Percentiles rank a stretch among this genome's conserved stretches.
These are phyloP conservation scores for Phtheirospermum japonicum DNA, from an alignment of 257 asterid species.

Conservation along the genomic window DNA sequence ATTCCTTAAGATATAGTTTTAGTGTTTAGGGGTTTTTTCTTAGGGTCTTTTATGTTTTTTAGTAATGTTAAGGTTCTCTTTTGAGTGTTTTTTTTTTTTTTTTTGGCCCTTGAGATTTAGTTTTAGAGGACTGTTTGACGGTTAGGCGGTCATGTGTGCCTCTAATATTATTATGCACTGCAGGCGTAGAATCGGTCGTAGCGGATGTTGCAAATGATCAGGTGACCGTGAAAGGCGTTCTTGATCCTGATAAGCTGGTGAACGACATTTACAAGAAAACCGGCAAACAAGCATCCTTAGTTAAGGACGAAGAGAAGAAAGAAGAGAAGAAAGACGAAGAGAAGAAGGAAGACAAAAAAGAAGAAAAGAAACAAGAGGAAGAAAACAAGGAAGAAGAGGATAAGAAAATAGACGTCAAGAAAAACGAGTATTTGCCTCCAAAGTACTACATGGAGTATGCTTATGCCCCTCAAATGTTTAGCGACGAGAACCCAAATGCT, in stretches of 20 bases:
- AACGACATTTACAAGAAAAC: constrained; percentile 71
- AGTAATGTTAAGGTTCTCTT: too few relatives aligned
- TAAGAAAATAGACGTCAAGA: constrained; percentile 47
- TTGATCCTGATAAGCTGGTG: constrained; percentile 79
- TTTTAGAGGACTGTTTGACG: too few relatives aligned
- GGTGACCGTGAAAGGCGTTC: constrained; percentile 62
- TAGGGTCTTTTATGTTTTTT: not conserved
- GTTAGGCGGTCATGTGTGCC: too few relatives aligned
- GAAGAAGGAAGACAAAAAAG: constrained; percentile 34
- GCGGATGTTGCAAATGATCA: constrained; percentile 57
- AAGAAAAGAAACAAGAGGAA: constrained; percentile 30
- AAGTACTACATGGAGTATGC: constrained; percentile 58
- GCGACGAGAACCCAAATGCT: constrained; percentile 89
- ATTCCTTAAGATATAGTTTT: too few relatives aligned
- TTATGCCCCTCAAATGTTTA: constrained; percentile 75
- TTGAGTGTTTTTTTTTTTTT: not conserved
- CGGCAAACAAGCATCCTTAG: constrained; percentile 66
- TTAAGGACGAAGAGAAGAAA: constrained; percentile 55
- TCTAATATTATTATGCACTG: not conserved
- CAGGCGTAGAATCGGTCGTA: constrained; percentile 82
- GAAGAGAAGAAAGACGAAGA: constrained; percentile 43
- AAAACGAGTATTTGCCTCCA: constrained; percentile 56
- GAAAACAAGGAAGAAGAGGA: constrained; percentile 37
- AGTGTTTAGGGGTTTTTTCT: too few relatives aligned
- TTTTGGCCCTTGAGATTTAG: too few relatives aligned